Base-by-base conservation (phyloP, 2,329 filamentous ascomycete genomes). In the Calonectria honghensis region DNA sequence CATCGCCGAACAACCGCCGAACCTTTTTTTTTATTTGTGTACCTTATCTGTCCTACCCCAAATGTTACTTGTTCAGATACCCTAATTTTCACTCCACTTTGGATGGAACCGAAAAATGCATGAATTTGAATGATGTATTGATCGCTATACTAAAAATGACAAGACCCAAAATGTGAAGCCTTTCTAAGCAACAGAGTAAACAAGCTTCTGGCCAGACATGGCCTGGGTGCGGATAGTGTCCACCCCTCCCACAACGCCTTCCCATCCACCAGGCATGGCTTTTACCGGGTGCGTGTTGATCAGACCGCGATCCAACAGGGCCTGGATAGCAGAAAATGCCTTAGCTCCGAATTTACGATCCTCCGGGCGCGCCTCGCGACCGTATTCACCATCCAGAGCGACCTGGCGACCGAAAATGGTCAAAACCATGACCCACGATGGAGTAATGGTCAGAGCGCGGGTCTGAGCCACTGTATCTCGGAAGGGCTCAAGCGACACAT, bases 191-290 rank as follows among this genome's bases (percentile, higher is more conserved):
- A 63, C 37, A 45, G 67, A 52, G 45, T 70, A 70, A 29, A 70
- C 67, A 24, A 70, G 59, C 52, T 70, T 70, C 37, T 70, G 37
- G 11, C 67, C 67, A 39, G 67, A 70, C 7, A 61, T 20, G 7
- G 59, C 52, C 31, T 48, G 59, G 45, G 51, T 35, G 45, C 67
- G 51, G 35, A 70, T 70, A 7, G 52, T 59, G n/a, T 70, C 67
- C n/a, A 70, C 59, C 6, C 67, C 67, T 35, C 59, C 52, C 37
- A 70, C 59, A 24, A 70, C 52, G 27, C 59, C 59, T 24, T 70
- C 67, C 52, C 59, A 54, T 37, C 67, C 67, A 14, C 67, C 67
- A 18, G 45, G 67, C 67, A 29, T 61, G 27, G 59, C 29, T 2
- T 39, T 48, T n/a, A 70, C 59, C 9, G 67, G 67, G 48, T 70